Percentiles rank a stretch among this genome's conserved stretches.
Conservation (phyloP, 2,329 filamentous ascomycete genomes). For the Fusarium foetens region DNA sequence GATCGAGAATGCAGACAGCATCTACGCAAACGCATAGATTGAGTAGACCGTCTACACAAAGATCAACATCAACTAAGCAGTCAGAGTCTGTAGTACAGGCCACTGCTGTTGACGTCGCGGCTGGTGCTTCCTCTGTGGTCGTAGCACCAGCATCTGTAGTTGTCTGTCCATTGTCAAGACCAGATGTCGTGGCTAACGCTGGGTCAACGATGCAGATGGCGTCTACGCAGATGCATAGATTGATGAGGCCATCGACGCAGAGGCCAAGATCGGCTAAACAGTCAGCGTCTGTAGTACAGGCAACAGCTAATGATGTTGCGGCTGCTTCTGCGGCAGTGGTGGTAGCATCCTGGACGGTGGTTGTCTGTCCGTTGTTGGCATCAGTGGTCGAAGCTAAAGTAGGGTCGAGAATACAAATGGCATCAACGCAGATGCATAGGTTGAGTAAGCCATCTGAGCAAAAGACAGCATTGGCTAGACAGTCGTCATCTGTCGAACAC, state of each 20-base stretch:
- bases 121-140: background rate
- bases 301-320: background rate
- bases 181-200: background rate
- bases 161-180: no score
- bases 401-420: background rate
- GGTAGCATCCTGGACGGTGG: background rate
- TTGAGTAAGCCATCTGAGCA: background rate
- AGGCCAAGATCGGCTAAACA: background rate
- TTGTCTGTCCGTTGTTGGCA: background rate
- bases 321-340: background rate
- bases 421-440: background rate
- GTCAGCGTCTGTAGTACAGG: background rate
- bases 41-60: constrained; percentile 1
- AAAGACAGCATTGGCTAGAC: background rate
- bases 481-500: background rate
- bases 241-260: background rate
- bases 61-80: background rate
- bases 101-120: background rate
- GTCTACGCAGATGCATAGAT: background rate
- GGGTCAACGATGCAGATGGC: background rate
- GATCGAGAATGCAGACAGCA: background rate
- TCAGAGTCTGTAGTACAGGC: background rate
- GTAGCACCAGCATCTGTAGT: background rate
- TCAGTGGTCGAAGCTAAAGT: background rate
- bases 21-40: constrained; percentile 8